phyloP scores from a whole-genome alignment of 2,329 filamentous ascomycete genomes.

The Talaromyces albobiverticillius region DNA sequence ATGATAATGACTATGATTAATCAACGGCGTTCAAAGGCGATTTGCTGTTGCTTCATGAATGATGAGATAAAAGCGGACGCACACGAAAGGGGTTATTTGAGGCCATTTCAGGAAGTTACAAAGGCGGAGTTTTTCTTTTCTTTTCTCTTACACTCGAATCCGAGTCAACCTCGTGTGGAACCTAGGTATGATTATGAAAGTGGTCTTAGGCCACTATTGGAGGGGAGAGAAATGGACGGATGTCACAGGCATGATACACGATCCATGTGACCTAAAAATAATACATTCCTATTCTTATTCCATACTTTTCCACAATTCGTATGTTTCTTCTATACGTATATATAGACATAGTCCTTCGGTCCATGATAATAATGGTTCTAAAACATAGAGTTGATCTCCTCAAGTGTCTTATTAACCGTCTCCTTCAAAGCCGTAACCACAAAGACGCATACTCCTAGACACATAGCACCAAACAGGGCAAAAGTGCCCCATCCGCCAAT shows the following conservation, averaged over 20 bases:
- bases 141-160: not conserved
- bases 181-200: too few species aligned
- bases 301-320: not conserved
- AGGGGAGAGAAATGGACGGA: too few species aligned
- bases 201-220: too few species aligned
- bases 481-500: constrained; percentile 47
- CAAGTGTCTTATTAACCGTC: constrained; percentile 53
- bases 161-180: too few species aligned
- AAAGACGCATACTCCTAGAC: constrained; percentile 48
- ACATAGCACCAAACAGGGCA: constrained; percentile 42
- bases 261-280: not conserved
- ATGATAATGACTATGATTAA: not conserved
- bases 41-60: not conserved
- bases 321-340: too few species aligned
- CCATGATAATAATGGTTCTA: not conserved
- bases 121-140: not conserved
- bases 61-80: not conserved
- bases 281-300: too few species aligned
- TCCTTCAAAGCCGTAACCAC: constrained; percentile 55
- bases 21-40: not conserved
- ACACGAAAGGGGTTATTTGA: not conserved
- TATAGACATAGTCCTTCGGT: too few species aligned
- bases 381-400: constrained; percentile 57
- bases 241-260: not conserved
- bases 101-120: too few species aligned